Percentiles rank a stretch among this genome's conserved stretches.
phyloP scores from a whole-genome alignment of 257 asterid genomes.

The Penstemon barbatus region DNA sequence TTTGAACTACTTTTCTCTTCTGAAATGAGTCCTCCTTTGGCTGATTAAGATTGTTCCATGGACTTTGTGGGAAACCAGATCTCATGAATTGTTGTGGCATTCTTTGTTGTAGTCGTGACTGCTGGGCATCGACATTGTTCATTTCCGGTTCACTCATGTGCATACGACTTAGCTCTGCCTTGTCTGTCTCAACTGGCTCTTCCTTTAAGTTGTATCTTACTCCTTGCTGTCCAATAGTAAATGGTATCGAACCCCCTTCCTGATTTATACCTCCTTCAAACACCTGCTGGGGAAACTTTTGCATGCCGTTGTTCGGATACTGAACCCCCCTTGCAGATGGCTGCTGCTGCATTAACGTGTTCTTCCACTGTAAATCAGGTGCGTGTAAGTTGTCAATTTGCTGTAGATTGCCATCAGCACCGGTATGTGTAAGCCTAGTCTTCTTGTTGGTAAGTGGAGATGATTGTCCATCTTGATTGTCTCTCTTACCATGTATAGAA shows the following conservation, averaged over 20 bases:
- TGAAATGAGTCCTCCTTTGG: conserved; percentile 73
- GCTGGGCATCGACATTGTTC: conserved; percentile 57
- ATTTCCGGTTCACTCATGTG: conserved; percentile 55
- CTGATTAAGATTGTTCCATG: conserved; percentile 77
- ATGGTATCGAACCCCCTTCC: conserved; percentile 63
- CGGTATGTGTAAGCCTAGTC: conserved; percentile 50
- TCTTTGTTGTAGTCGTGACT: conserved; percentile 72
- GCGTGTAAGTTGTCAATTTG: conserved; percentile 64
- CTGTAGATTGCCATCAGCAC: conserved; percentile 57
- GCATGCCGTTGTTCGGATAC: conserved; percentile 60
- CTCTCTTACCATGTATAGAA: conserved; percentile 71
- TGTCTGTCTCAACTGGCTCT: conserved; percentile 81
- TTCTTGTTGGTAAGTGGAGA: conserved; percentile 71
- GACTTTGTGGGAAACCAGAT: conserved; percentile 63
- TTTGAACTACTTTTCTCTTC: conserved; percentile 79
- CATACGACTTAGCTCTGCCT: conserved; percentile 53
- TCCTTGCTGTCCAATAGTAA: conserved; percentile 71
- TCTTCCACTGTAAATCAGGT: conserved; percentile 81
- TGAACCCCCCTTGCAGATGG: conserved; percentile 56
- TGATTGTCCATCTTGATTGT: conserved; percentile 69
- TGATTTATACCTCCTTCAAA: conserved; percentile 72
- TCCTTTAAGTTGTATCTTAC: conserved; percentile 79
- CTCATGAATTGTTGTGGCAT: conserved; percentile 65
- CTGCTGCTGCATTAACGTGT: conserved; percentile 61
- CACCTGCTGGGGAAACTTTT: conserved; percentile 65